These are phyloP conservation scores for Dryadomyces quercus-mongolicae DNA, from an alignment of 2,329 filamentous ascomycete genomes.

Conservation along the genomic window DNA sequence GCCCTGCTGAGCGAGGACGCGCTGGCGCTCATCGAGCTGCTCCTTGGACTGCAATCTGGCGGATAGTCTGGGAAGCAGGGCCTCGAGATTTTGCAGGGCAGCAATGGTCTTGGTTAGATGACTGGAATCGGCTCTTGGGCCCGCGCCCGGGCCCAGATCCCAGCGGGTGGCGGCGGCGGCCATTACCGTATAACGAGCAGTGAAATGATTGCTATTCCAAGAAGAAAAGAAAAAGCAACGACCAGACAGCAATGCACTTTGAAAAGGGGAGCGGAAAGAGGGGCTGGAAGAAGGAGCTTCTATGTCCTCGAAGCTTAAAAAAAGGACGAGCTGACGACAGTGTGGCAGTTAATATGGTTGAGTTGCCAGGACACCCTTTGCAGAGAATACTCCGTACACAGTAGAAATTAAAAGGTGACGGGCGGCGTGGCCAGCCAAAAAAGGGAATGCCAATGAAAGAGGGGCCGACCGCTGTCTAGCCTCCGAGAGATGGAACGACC, in stretches of 20 bases:
- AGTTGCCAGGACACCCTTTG: no score
- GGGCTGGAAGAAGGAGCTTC: not conserved
- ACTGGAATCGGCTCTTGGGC: not conserved
- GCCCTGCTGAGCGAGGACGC: not conserved
- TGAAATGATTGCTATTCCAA: not conserved
- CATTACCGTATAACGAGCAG: slow-evolving; percentile 2
- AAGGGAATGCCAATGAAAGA: not conserved
- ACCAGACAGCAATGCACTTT: no score
- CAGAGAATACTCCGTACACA: no score
- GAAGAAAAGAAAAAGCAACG: no score
- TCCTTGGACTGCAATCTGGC: slow-evolving; percentile 59
- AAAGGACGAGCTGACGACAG: no score
- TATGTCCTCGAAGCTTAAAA: no score
- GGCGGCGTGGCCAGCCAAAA: not conserved
- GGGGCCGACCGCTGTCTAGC: not conserved
- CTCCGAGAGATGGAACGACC: not conserved
- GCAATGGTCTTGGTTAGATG: slow-evolving; percentile 1
- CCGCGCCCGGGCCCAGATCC: slow-evolving; percentile 8
- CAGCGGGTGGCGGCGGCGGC: slow-evolving; percentile 9
- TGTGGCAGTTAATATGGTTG: no score
- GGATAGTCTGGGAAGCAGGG: not conserved
- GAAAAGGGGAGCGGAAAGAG: not conserved
- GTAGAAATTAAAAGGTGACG: not conserved
- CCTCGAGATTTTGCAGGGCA: slow-evolving; percentile 8
- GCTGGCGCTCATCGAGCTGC: slow-evolving; percentile 69